Evolutionary conservation across 495 filamentous ascomycete species (phyloP).

Genomic region (Aspergillus kassunensis): DNA sequence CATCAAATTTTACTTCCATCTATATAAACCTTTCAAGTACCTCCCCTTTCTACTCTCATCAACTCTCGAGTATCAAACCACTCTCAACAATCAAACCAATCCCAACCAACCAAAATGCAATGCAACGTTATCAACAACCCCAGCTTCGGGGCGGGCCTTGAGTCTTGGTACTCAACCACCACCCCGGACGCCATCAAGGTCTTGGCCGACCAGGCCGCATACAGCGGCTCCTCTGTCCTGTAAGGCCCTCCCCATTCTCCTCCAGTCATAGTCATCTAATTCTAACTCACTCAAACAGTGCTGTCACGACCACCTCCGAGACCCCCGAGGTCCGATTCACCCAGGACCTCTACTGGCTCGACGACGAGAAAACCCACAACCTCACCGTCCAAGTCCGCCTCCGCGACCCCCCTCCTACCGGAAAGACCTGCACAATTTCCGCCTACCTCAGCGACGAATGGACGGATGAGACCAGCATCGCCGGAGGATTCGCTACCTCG

Average conservation of each 20-base stretch:
- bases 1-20: no score
- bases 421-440: not conserved
- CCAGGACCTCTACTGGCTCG: constrained; percentile 6
- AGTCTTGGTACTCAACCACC: not conserved
- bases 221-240: not conserved
- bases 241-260: not conserved
- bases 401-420: not conserved
- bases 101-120: constrained; percentile 11
- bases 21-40: no score
- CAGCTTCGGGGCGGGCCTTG: not conserved
- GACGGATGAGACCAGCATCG: not conserved
- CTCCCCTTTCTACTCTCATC: no score
- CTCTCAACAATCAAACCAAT: no score
- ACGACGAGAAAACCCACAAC: not conserved
- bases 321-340: not conserved
- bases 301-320: not conserved
- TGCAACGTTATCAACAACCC: constrained; percentile 5
- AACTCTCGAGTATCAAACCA: no score
- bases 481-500: not conserved
- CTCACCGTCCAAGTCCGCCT: not conserved
- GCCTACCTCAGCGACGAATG: not conserved
- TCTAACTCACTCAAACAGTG: not conserved
- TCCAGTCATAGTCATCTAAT: not conserved
- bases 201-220: not conserved
- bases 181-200: not conserved